Percentiles rank a stretch among this genome's conserved stretches.
phyloP scores from a whole-genome alignment of 176 grass and related monocot genomes.

The Saccharum spontaneum region DNA sequence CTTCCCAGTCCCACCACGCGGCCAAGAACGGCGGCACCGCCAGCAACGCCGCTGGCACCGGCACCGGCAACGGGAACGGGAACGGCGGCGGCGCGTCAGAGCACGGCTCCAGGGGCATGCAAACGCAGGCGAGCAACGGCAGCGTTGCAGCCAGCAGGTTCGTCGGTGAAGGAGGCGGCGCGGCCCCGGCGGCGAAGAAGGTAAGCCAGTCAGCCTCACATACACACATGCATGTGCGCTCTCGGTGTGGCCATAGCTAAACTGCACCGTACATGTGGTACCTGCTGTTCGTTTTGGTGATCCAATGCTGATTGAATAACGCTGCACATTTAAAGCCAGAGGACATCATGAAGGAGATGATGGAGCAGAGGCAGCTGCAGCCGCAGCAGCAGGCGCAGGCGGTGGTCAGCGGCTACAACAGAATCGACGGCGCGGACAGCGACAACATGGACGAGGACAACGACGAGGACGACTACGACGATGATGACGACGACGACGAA shows the following conservation, averaged over 20 bases:
- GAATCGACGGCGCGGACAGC: conserved; percentile 56
- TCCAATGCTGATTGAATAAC: conserved; percentile 64
- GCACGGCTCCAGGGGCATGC: conserved; percentile 31
- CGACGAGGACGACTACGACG: conserved; percentile 51
- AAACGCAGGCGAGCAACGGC: conserved; percentile 57
- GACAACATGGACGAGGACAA: conserved; percentile 74
- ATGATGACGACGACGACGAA: conserved; percentile 60
- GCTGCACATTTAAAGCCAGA: conserved; percentile 86
- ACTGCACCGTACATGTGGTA: conserved; percentile 53
- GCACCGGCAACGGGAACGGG: conserved; percentile 1
- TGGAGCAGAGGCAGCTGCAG: conserved; percentile 49
- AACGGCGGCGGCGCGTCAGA: background rate
- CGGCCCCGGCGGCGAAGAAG: conserved; percentile 53
- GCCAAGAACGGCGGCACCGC: conserved; percentile 32
- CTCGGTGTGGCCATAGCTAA: conserved; percentile 32
- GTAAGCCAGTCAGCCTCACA: conserved; percentile 39
- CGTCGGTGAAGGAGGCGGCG: conserved; percentile 27
- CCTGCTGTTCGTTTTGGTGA: conserved; percentile 48
- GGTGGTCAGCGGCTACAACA: conserved; percentile 57
- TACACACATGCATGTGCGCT: conserved; percentile 14
- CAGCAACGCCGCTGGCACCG: conserved; percentile 27
- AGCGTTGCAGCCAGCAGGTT: conserved; percentile 35
- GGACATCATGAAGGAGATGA: conserved; percentile 86
- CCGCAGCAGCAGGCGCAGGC: conserved; percentile 39
- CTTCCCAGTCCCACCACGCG: conserved; percentile 2